Evolutionary conservation across 345 rosid genomes (phyloP).

Genomic region (Kernera saxatilis): DNA sequence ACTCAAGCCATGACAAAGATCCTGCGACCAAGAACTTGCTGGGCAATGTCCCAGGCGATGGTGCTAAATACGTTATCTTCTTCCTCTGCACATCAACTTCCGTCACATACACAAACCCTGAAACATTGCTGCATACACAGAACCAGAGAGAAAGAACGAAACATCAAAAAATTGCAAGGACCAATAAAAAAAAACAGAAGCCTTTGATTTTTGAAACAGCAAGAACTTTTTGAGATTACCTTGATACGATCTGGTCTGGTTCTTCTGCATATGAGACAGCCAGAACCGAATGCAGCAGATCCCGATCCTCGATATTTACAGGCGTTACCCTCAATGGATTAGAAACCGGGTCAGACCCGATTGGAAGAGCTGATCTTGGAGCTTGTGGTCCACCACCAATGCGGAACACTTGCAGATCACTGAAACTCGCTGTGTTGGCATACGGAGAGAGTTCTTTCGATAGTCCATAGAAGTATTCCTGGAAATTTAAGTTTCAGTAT

Average conservation of each 20-base stretch:
- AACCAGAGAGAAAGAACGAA: neutral
- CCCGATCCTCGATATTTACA: slow-evolving; percentile 45
- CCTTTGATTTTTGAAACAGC: neutral
- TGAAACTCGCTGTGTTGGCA: slow-evolving; percentile 56
- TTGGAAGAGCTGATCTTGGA: slow-evolving; percentile 77
- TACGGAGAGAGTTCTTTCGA: slow-evolving; percentile 78
- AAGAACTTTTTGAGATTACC: slow-evolving; percentile 33
- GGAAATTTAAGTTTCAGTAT: slow-evolving; percentile 5
- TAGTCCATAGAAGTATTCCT: slow-evolving; percentile 89
- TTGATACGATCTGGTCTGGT: slow-evolving; percentile 64
- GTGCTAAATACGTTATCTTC: slow-evolving; percentile 61
- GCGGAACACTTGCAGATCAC: slow-evolving; percentile 59
- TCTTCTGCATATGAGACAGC: slow-evolving; percentile 85
- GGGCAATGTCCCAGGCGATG: slow-evolving; percentile 63
- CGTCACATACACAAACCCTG: slow-evolving; percentile 74
- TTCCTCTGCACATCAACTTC: slow-evolving; percentile 66
- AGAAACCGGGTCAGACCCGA: slow-evolving; percentile 45
- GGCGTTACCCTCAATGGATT: slow-evolving; percentile 58
- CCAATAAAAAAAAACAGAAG: neutral
- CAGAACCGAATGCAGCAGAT: slow-evolving; percentile 69
- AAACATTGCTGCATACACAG: slow-evolving; percentile 56
- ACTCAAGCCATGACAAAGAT: slow-evolving; percentile 74
- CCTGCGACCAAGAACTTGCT: slow-evolving; percentile 67
- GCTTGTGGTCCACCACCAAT: slow-evolving; percentile 92
- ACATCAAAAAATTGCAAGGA: neutral